Conservation (phyloP, 192 early-diverging fungal genomes). For the Backusella psychrophila region DNA sequence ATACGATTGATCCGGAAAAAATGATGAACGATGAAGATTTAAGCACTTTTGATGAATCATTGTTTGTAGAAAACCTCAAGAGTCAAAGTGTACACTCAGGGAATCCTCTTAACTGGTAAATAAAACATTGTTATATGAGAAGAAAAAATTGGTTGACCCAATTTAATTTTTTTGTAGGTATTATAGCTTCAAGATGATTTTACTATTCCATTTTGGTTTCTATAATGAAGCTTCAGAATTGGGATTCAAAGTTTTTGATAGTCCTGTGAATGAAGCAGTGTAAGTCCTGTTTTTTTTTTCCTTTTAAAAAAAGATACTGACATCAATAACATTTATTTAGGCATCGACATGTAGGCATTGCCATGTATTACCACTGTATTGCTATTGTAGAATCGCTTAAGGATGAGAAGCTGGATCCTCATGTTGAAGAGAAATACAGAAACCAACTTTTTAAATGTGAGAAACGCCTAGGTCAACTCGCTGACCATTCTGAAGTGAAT, state of each 20-base stretch:
- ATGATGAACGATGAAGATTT: slow-evolving; percentile 8
- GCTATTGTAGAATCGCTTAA: slow-evolving; percentile 20
- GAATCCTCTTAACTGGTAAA: slow-evolving; percentile 14
- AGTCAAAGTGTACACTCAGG: slow-evolving; percentile 15
- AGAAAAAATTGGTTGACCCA: background rate
- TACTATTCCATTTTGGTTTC: slow-evolving; percentile 21
- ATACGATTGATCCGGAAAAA: background rate
- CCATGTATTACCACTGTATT: slow-evolving; percentile 23
- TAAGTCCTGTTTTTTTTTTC: background rate
- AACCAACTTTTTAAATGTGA: background rate
- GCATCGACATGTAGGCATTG: slow-evolving; percentile 28
- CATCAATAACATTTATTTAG: background rate
- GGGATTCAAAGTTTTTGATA: slow-evolving; percentile 25
- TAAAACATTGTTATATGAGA: too few species aligned
- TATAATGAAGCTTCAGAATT: slow-evolving; percentile 13
- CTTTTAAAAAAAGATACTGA: background rate
- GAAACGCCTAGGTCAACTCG: background rate
- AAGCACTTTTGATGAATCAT: slow-evolving; percentile 9
- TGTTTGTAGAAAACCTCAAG: slow-evolving; percentile 15
- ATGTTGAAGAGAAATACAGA: slow-evolving; percentile 8
- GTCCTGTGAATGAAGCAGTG: slow-evolving; percentile 14
- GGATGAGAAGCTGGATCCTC: background rate
- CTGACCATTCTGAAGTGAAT: slow-evolving; percentile 26
- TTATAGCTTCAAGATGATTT: slow-evolving; percentile 25
- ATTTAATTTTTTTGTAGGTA: background rate